Evolutionary conservation across 2,329 filamentous ascomycete species (phyloP), one percentile per base, ranked within the genome.

Genomic region (Clarireedia sp.): DNA sequence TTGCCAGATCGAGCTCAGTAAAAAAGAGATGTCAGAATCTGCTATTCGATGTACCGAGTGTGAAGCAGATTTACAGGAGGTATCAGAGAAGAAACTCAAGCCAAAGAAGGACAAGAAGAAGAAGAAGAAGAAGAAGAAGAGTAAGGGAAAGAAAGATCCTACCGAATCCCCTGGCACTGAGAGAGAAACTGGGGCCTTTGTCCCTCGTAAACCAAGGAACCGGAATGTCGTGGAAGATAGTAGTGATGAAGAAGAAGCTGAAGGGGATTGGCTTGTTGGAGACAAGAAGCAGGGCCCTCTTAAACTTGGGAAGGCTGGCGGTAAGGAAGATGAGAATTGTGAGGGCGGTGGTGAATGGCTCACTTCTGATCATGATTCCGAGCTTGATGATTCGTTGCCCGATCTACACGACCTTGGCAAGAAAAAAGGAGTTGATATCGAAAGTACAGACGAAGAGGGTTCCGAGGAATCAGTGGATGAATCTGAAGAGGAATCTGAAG

Each of bases 271-370:
- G 90, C 75, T 95, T 43, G 87, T 91, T 3, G 78, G 83, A 0
- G 83, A 87, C 56, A 76, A 80, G 9, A 76, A 94, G 65, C 83
- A 79, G 45, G 76, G 78, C 0, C 67, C 76, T 1, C 67, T 84
- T 3, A 74, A 75, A n/a, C 75, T 91, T 16, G 89, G 87, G 48
- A 87, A 85, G 67, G 87, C 88, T 45, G 90, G 89, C n/a, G 89
- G 88, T 3, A 81, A 82, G n/a, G 87, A 90, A 51, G 89, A 95
- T 60, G 90, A 95, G 69, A 82, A 96, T 67, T 89, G 87, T 2
- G 91, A 95, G 67, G 90, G 90, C 2, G 89, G 86, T 3, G 91
- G 90, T 21, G 88, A 95, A 55, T 89, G 82, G 68, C 76, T 96
- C 49, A 80, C 80, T 38, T 83, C 85, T 0, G 82, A 87, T 29